Percentiles rank a stretch among this genome's conserved stretches.
Evolutionary conservation across 768 basidiomycete genomes (phyloP).

Genomic region (Jaapia argillacea): DNA sequence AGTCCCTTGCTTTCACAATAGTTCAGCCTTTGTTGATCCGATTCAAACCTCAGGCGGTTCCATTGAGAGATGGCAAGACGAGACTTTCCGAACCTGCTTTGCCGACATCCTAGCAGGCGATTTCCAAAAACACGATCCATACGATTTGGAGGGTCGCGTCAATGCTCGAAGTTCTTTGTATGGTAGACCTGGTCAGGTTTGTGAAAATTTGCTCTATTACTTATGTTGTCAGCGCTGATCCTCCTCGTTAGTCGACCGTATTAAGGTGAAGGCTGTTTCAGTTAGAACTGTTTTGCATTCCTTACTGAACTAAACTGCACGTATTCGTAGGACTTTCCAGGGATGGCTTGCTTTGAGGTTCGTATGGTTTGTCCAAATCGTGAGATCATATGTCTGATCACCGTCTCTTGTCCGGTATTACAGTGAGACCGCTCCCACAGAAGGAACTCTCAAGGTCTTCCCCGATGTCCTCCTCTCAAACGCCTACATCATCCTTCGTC

Average conservation of each 20-base stretch:
- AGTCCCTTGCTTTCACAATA: not conserved
- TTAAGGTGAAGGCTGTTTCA: too few species aligned
- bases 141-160: constrained; percentile 48
- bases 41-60: constrained; percentile 42
- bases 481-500: constrained; percentile 63
- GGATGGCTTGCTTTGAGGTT: constrained; percentile 72
- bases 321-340: constrained; percentile 45
- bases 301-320: constrained; percentile 12
- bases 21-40: constrained; percentile 13
- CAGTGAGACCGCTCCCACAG: constrained; percentile 55
- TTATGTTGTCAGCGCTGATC: too few species aligned
- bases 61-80: constrained; percentile 71
- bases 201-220: too few species aligned
- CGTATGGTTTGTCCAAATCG: constrained; percentile 11
- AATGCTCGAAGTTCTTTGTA: constrained; percentile 57
- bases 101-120: constrained; percentile 48
- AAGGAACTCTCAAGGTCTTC: constrained; percentile 64
- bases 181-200: constrained; percentile 40
- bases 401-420: constrained; percentile 5
- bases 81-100: constrained; percentile 47
- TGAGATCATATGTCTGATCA: not conserved
- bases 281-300: too few species aligned
- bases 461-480: constrained; percentile 59
- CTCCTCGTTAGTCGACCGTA: too few species aligned
- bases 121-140: constrained; percentile 61